Conservation (phyloP, 2,329 filamentous ascomycete genomes). For the Colletotrichum sp. region DNA sequence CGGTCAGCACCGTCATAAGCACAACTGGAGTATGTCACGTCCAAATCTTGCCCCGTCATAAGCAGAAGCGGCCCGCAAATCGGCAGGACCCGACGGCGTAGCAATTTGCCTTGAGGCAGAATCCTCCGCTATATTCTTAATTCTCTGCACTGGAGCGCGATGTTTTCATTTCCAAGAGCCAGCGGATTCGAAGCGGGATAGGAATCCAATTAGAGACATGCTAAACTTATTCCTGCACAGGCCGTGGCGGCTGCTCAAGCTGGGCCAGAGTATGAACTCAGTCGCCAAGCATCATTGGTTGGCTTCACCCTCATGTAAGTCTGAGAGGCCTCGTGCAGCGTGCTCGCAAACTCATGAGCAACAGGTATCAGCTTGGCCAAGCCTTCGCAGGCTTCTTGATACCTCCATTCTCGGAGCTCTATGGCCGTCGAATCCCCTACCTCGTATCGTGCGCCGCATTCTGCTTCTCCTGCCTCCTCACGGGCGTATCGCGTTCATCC, state of each 20-base stretch:
- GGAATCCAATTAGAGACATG: not conserved
- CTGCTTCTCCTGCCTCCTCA: constrained; percentile 38
- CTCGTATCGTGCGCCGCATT: constrained; percentile 35
- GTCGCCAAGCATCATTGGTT: constrained; percentile 21
- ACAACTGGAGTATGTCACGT: constrained; percentile 5
- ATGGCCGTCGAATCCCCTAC: constrained; percentile 39
- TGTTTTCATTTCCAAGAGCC: not conserved
- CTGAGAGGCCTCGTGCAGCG: not conserved
- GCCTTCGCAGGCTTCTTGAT: constrained; percentile 41
- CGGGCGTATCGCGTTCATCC: constrained; percentile 39
- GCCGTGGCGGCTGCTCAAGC: constrained; percentile 17
- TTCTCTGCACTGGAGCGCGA: not conserved
- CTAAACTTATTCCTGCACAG: not conserved
- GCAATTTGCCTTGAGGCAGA: not conserved
- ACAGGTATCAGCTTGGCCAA: constrained; percentile 39
- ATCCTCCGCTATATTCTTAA: too few species aligned
- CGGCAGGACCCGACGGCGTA: not conserved
- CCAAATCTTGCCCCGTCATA: too few species aligned
- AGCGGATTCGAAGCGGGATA: too few species aligned
- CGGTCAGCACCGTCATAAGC: constrained; percentile 7
- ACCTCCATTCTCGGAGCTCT: constrained; percentile 40
- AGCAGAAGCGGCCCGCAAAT: not conserved
- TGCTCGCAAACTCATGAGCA: not conserved
- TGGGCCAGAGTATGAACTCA: not conserved
- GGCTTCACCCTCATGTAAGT: constrained; percentile 29